Conservation (phyloP, 225 moss, liverwort and hornwort species). For the Asterella californica region DNA sequence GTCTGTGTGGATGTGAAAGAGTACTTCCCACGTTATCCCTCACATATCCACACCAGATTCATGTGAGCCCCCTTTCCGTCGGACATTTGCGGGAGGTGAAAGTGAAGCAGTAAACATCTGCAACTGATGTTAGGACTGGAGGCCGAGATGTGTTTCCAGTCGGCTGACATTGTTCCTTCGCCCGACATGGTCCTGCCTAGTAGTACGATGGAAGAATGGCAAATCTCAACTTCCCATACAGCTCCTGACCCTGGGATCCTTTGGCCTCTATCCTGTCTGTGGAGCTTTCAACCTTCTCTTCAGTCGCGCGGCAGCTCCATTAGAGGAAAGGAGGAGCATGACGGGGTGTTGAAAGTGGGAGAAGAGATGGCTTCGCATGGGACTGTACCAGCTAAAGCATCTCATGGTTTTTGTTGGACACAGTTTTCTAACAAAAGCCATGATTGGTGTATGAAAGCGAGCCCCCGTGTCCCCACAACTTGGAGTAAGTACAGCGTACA, state of each 20-base stretch:
- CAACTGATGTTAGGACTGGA: not conserved
- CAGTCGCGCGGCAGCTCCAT: not conserved
- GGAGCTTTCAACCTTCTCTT: not conserved
- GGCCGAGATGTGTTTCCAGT: not conserved
- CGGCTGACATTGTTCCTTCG: not conserved
- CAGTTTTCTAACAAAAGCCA: not conserved
- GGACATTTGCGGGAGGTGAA: not conserved
- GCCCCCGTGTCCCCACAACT: too few relatives aligned
- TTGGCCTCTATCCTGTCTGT: not conserved
- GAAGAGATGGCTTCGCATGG: not conserved
- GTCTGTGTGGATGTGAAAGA: not conserved
- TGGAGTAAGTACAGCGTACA: too few relatives aligned
- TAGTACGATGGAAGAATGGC: not conserved
- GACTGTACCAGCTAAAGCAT: not conserved
- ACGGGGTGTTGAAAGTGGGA: too few relatives aligned
- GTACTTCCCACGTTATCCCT: not conserved
- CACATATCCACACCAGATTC: not conserved
- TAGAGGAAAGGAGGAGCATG: too few relatives aligned
- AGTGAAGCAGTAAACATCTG: not conserved
- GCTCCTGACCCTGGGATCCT: not conserved
- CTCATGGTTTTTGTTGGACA: not conserved
- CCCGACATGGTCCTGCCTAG: not conserved
- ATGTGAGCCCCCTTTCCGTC: not conserved
- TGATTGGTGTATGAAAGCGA: too few relatives aligned
- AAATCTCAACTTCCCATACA: not conserved